Evolutionary conservation across 352 stramenopile genomes (phyloP), one percentile per base, ranked within the genome.

Genomic region (Globisporangium rhizosaccharum): DNA sequence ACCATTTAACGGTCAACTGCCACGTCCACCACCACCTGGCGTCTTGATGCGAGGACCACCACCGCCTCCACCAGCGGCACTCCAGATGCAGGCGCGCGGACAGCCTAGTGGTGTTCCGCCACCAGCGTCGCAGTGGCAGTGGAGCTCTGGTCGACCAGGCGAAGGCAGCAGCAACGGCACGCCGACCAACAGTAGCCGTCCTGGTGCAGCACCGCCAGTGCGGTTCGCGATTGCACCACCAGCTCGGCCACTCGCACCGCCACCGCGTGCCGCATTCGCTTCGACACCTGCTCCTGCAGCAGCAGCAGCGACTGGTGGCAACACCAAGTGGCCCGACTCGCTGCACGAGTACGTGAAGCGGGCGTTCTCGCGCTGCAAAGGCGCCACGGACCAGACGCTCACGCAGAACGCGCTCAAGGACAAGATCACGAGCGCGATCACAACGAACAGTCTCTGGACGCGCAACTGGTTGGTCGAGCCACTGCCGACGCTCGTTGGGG

Each of bases 291-390:
- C 67, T n/a, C 20, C 62, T 23, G 30, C 55, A 0, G 39, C 56
- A 25, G 51, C 62, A 33, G 53, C 58, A 30, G 61, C 62, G 14
- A 44, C 66, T 50, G 59, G 18, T 2, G 66, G 66, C 33, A 87
- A 72, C 56, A 74, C 67, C 47, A 92, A 96, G 66, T 96, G 86
- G 86, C 86, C 86, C 3, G 79, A 90, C 41, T 70, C 83, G 2
- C 70, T 96, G 2, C 83, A 96, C 25, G 71, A 92, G 49, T 96
- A 96, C 51, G 85, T 96, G 48, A 91, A 94, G 67, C 77, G 82
- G 2, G 85, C 85, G 26, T 96, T 96, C 59, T 77, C 73, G 15
- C 75, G 82, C 17, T 94, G 85, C 57, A 90, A 88, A 39, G 84
- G 77, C 37, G 74, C 79, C 17, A 67, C 79, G 2, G 85, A 96